A percentile compares a stretch with the other conserved stretches of the same genome.
Evolutionary conservation across 1,139 yeast genomes (phyloP).

Genomic region (Pichia sp.): DNA sequence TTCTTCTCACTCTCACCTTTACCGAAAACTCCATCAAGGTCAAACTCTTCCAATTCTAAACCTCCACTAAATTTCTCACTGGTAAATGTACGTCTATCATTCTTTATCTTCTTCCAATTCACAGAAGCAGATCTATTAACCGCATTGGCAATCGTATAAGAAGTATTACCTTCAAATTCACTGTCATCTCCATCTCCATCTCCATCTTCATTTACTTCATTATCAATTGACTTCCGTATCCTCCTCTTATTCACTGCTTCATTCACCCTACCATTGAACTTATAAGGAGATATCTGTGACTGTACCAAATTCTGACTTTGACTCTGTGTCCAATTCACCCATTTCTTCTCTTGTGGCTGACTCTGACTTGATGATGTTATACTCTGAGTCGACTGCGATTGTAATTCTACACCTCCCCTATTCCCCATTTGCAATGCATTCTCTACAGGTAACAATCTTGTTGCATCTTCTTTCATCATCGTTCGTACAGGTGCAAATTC

Average conservation of each 20-base stretch:
- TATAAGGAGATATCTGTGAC: neutral
- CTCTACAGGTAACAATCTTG: neutral
- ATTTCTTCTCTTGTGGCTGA: neutral
- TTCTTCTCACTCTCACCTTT: neutral
- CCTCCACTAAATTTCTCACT: neutral
- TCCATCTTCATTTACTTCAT: too few relatives aligned
- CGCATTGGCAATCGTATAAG: neutral
- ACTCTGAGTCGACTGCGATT: neutral
- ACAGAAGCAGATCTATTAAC: neutral
- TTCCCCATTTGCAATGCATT: too few relatives aligned
- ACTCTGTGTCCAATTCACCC: neutral
- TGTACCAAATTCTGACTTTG: neutral
- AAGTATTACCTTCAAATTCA: neutral
- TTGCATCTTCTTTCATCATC: conserved; percentile 1
- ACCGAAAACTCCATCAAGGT: neutral
- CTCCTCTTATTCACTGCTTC: neutral
- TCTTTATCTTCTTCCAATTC: neutral
- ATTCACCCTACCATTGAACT: neutral
- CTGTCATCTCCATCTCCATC: too few relatives aligned
- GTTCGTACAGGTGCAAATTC: conserved; percentile 3
- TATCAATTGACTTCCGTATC: neutral
- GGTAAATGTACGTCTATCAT: neutral
- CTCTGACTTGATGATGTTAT: neutral
- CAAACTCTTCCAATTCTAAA: neutral
- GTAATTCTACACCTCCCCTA: neutral